A percentile compares a stretch with the other conserved stretches of the same genome.
Evolutionary conservation across 352 stramenopile genomes (phyloP).

Genomic region (Globisporangium irregulare): DNA sequence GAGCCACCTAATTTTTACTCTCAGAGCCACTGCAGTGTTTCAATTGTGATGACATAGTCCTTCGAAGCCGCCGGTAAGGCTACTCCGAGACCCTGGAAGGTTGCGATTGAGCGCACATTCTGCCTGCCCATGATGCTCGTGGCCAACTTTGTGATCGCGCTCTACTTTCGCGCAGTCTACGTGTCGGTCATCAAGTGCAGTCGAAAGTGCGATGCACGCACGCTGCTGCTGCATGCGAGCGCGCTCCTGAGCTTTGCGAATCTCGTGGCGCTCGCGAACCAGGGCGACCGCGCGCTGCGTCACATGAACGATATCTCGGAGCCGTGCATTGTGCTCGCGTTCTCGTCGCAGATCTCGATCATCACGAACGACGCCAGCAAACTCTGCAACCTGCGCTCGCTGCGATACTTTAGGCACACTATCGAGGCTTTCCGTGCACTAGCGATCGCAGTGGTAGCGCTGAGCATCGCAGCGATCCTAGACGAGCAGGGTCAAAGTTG

Average conservation of each 20-base stretch:
- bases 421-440: conserved; percentile 19
- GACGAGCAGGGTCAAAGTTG: neutral
- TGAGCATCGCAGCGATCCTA: conserved; percentile 8
- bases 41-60: neutral
- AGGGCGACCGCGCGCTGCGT: conserved; percentile 8
- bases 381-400: conserved; percentile 23
- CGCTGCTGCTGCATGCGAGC: conserved; percentile 10
- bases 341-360: conserved; percentile 31
- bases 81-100: neutral
- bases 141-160: conserved; percentile 17
- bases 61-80: neutral
- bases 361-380: conserved; percentile 30
- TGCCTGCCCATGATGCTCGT: conserved; percentile 21
- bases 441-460: conserved; percentile 2
- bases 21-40: neutral
- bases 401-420: conserved; percentile 21
- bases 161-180: conserved; percentile 22
- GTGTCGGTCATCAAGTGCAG: conserved; percentile 2
- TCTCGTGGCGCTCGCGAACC: conserved; percentile 18
- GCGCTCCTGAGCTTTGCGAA: conserved; percentile 14
- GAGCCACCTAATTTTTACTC: neutral
- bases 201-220: conserved; percentile 4
- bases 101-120: conserved; percentile 10
- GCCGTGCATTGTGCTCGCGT: conserved; percentile 19
- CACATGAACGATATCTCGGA: conserved; percentile 23